phyloP scores from a whole-genome alignment of 2,329 filamentous ascomycete species.

The Juglanconis juglandina region DNA sequence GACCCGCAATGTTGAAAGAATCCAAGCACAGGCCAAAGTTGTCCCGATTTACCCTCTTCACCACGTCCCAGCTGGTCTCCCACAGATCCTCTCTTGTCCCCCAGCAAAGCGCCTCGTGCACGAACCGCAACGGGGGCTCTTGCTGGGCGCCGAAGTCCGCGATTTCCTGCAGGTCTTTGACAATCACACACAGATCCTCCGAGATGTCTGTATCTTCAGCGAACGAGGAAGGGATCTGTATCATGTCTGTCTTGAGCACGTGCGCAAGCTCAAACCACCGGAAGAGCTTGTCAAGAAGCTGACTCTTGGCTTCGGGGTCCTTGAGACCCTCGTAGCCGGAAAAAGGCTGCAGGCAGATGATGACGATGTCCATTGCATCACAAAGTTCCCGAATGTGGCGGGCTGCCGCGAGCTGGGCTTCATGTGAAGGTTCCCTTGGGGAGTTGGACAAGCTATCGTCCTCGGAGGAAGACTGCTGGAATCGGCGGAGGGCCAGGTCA shows the following conservation, averaged over 20 bases:
- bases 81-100: slow-evolving; percentile 68
- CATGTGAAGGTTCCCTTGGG: slow-evolving; percentile 17
- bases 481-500: slow-evolving; percentile 29
- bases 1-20: slow-evolving; percentile 72
- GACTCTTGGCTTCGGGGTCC: slow-evolving; percentile 47
- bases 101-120: slow-evolving; percentile 72
- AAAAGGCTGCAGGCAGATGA: slow-evolving; percentile 74
- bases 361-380: slow-evolving; percentile 41
- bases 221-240: slow-evolving; percentile 72
- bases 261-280: slow-evolving; percentile 68
- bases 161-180: slow-evolving; percentile 59
- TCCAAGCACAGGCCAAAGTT: slow-evolving; percentile 79
- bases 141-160: slow-evolving; percentile 64
- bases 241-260: slow-evolving; percentile 64
- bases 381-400: slow-evolving; percentile 55
- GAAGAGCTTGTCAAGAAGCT: slow-evolving; percentile 54
- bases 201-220: slow-evolving; percentile 46
- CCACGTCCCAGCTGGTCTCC: slow-evolving; percentile 69
- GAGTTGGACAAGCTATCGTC: not conserved
- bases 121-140: slow-evolving; percentile 59
- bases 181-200: slow-evolving; percentile 51
- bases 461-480: slow-evolving; percentile 18
- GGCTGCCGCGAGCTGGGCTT: slow-evolving; percentile 50
- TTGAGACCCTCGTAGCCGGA: slow-evolving; percentile 71
- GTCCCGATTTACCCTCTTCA: slow-evolving; percentile 58